Evolutionary conservation across 352 stramenopile species (phyloP).

Genomic region (Phytophthora pluvialis): DNA sequence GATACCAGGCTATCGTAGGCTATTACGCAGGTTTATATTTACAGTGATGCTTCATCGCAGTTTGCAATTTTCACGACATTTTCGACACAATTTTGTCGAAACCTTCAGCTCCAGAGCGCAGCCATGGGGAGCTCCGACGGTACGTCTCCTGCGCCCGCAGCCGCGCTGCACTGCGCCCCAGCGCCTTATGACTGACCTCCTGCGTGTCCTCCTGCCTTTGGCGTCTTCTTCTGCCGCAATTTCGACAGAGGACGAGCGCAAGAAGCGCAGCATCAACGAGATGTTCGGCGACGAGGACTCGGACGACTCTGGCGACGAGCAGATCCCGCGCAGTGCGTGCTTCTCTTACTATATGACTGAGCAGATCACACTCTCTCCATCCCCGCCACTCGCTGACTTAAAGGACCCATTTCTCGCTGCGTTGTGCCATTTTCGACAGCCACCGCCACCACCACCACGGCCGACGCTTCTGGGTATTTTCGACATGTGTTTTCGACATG

Average conservation of each 20-base stretch:
- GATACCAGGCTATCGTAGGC: too few relatives aligned
- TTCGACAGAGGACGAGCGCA: slow-evolving; percentile 71
- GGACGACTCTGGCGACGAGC: slow-evolving; percentile 70
- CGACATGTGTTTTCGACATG: not conserved
- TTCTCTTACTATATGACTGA: not conserved
- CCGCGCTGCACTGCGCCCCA: not conserved
- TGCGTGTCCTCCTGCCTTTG: not conserved
- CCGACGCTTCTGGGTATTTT: slow-evolving; percentile 73
- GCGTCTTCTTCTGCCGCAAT: not conserved
- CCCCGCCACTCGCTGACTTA: not conserved
- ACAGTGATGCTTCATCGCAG: too few relatives aligned
- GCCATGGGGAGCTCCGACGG: slow-evolving; percentile 65
- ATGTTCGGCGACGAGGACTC: slow-evolving; percentile 89
- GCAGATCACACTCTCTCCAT: not conserved
- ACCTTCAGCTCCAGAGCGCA: slow-evolving; percentile 8
- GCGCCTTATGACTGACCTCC: slow-evolving; percentile 3
- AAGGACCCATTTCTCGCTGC: slow-evolving; percentile 3
- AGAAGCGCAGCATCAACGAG: slow-evolving; percentile 88
- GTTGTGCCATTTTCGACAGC: slow-evolving; percentile 27
- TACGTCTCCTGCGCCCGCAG: slow-evolving; percentile 31
- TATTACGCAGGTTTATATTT: too few relatives aligned
- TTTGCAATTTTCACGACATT: not conserved
- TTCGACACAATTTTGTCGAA: slow-evolving; percentile 4
- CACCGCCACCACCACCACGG: slow-evolving; percentile 53
- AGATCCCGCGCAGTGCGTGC: slow-evolving; percentile 56